Evolutionary conservation across 805 yeast species (phyloP).

Genomic region (Wickerhamomyces alni): DNA sequence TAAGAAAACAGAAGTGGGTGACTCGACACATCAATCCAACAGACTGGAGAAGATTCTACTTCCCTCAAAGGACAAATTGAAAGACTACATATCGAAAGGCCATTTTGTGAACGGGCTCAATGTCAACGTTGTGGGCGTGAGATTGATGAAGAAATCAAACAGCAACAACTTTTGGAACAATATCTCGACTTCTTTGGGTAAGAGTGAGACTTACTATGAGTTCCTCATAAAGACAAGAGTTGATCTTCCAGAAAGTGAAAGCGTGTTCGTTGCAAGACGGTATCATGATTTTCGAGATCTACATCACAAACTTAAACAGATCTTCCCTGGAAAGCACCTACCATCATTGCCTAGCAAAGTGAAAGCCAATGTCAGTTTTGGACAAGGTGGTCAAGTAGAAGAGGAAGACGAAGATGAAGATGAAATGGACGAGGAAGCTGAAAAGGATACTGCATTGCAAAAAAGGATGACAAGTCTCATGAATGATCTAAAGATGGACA

Average conservation of each 20-base stretch:
- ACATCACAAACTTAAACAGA: conserved; percentile 42
- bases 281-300: conserved; percentile 65
- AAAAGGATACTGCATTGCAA: conserved; percentile 17
- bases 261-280: conserved; percentile 41
- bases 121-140: conserved; percentile 65
- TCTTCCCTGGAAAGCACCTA: conserved; percentile 65
- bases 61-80: conserved; percentile 34
- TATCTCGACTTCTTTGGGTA: conserved; percentile 13
- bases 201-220: conserved; percentile 19
- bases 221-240: conserved; percentile 17
- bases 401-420: conserved; percentile 17
- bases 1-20: conserved; percentile 23
- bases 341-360: conserved; percentile 55
- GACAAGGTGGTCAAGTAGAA: conserved; percentile 16
- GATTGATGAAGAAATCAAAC: conserved; percentile 27
- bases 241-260: conserved; percentile 16
- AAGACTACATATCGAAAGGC: conserved; percentile 26
- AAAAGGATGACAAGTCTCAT: conserved; percentile 14
- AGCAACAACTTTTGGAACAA: conserved; percentile 23
- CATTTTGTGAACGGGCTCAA: conserved; percentile 47
- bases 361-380: conserved; percentile 29
- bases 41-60: conserved; percentile 29
- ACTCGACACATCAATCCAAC: conserved; percentile 21
- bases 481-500: conserved; percentile 10
- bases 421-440: conserved; percentile 9